Evolutionary conservation across 2,329 filamentous ascomycete species (phyloP).

Genomic region (Orbilia quercus): DNA sequence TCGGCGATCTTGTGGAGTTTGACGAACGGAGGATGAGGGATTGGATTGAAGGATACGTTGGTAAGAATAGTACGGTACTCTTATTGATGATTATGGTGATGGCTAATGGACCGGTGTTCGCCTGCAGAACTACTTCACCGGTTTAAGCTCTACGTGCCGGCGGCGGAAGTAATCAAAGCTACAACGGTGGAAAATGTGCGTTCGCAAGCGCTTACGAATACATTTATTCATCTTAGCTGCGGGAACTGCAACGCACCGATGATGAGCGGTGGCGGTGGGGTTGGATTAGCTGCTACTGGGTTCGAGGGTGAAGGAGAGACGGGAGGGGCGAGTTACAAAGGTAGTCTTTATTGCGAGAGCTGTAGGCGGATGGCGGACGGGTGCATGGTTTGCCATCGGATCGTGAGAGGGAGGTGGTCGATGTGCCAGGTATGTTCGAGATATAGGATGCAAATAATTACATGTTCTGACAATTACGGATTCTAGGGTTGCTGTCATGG

Average conservation of each 20-base stretch:
- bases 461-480: background rate
- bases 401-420: slow-evolving; percentile 58
- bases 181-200: slow-evolving; percentile 43
- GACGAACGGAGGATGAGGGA: slow-evolving; percentile 56
- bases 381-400: slow-evolving; percentile 58
- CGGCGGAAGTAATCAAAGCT: slow-evolving; percentile 53
- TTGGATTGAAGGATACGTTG: slow-evolving; percentile 59
- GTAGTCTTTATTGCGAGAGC: slow-evolving; percentile 57
- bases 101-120: background rate
- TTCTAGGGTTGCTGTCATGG: slow-evolving; percentile 58
- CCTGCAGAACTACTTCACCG: slow-evolving; percentile 57
- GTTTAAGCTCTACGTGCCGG: slow-evolving; percentile 58
- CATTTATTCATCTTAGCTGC: slow-evolving; percentile 47
- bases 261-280: slow-evolving; percentile 30
- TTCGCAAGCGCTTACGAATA: slow-evolving; percentile 50
- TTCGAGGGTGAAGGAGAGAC: slow-evolving; percentile 42
- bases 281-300: slow-evolving; percentile 3
- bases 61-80: slow-evolving; percentile 30
- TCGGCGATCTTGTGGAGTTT: slow-evolving; percentile 41
- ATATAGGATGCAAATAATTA: background rate
- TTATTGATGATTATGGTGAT: background rate
- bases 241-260: slow-evolving; percentile 48
- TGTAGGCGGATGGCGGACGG: slow-evolving; percentile 57
- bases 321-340: slow-evolving; percentile 53
- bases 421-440: slow-evolving; percentile 58